phyloP scores from a whole-genome alignment of 192 early-diverging fungal species.

The Podila minutissima region DNA sequence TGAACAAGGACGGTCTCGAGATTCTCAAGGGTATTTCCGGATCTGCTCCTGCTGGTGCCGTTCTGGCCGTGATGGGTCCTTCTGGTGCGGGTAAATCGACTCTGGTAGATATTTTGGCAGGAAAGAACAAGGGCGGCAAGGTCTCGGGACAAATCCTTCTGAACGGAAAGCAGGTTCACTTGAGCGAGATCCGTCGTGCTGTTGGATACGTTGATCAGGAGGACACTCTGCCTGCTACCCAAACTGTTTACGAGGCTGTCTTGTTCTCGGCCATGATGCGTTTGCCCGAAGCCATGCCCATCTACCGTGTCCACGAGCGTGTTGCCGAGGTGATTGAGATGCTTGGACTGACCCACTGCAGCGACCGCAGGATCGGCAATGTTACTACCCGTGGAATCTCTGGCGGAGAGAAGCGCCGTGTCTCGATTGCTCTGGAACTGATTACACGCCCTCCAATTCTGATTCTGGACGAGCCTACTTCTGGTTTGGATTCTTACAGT shows the following conservation, averaged over 20 bases:
- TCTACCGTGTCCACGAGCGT: constrained; percentile 55
- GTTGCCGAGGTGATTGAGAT: constrained; percentile 67
- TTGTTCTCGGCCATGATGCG: constrained; percentile 78
- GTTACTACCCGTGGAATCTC: constrained; percentile 70
- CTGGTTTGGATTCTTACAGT: constrained; percentile 78
- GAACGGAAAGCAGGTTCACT: constrained; percentile 53
- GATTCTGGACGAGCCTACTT: constrained; percentile 89
- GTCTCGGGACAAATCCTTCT: constrained; percentile 64
- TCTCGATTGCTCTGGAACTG: constrained; percentile 67
- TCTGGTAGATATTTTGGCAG: constrained; percentile 83
- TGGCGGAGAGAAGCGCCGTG: constrained; percentile 75
- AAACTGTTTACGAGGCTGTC: constrained; percentile 84
- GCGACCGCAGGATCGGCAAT: constrained; percentile 65
- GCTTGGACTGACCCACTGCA: constrained; percentile 64
- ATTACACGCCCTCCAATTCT: constrained; percentile 73
- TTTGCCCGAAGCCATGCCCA: constrained; percentile 66
- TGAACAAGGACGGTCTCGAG: constrained; percentile 60
- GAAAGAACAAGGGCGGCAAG: constrained; percentile 67
- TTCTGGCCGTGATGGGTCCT: constrained; percentile 92
- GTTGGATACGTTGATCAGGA: constrained; percentile 80
- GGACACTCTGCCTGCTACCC: constrained; percentile 59
- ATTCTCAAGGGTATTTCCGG: constrained; percentile 80
- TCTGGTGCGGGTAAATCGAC: constrained; percentile 93
- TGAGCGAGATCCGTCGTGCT: constrained; percentile 66
- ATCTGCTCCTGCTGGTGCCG: constrained; percentile 73